Evolutionary conservation across 495 filamentous ascomycete genomes (phyloP).

Genomic region (Podospora didyma): DNA sequence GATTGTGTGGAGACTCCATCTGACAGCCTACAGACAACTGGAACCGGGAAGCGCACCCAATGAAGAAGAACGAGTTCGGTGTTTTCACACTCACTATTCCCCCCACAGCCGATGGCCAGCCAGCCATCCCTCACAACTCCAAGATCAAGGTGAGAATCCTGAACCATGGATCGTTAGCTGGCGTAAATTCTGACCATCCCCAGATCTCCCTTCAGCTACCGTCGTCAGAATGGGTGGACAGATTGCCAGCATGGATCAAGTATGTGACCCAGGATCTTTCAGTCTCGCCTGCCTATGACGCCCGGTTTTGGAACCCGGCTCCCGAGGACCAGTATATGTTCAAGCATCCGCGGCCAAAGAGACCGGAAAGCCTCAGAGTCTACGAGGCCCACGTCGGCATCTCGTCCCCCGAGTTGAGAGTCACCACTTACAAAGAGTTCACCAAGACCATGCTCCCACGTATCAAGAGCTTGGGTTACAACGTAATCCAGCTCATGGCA

Average conservation of each 20-base stretch:
- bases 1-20: not conserved
- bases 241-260: conserved; percentile 94
- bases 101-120: conserved; percentile 61
- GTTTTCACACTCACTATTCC: conserved; percentile 81
- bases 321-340: conserved; percentile 69
- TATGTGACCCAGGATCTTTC: conserved; percentile 89
- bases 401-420: conserved; percentile 81
- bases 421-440: conserved; percentile 96
- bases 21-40: conserved; percentile 64
- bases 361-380: conserved; percentile 80
- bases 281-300: conserved; percentile 88
- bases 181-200: not conserved
- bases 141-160: conserved; percentile 77
- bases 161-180: not conserved
- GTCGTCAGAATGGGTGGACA: conserved; percentile 74
- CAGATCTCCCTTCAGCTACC: conserved; percentile 84
- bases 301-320: conserved; percentile 95
- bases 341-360: conserved; percentile 76
- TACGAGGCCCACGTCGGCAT: conserved; percentile 99
- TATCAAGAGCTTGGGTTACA: conserved; percentile 89
- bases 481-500: conserved; percentile 97
- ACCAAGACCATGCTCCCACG: conserved; percentile 86
- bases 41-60: conserved; percentile 74
- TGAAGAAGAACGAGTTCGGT: conserved; percentile 83
- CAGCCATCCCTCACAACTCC: conserved; percentile 85